A percentile compares a stretch with the other conserved stretches of the same genome.
Conservation (phyloP, 768 basidiomycete species). For the Rhizopogon roseolus region DNA sequence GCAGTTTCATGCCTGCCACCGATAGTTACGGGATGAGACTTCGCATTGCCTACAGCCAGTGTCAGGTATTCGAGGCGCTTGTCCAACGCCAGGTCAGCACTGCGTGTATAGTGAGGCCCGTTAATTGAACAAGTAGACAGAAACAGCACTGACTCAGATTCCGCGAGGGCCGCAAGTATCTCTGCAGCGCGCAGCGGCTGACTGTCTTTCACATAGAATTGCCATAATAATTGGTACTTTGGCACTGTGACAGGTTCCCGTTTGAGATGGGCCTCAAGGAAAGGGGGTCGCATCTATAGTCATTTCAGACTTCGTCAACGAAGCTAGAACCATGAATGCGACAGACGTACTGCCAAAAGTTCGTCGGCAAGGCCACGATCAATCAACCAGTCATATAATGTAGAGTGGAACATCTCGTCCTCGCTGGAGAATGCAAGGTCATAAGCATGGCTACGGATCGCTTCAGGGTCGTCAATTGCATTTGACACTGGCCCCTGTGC, state of each 20-base stretch:
- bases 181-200: conserved; percentile 86
- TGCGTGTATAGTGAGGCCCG: conserved; percentile 20
- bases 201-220: conserved; percentile 92
- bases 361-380: conserved; percentile 76
- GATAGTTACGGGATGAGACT: conserved; percentile 83
- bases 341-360: conserved; percentile 69
- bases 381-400: conserved; percentile 93
- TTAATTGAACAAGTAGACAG: not conserved
- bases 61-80: conserved; percentile 88
- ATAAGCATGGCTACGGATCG: conserved; percentile 80
- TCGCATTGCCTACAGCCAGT: conserved; percentile 92
- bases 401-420: conserved; percentile 93
- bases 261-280: conserved; percentile 83
- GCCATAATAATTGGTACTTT: conserved; percentile 91
- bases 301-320: conserved; percentile 7
- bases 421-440: conserved; percentile 78
- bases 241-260: conserved; percentile 76
- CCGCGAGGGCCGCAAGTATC: conserved; percentile 77
- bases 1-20: conserved; percentile 80
- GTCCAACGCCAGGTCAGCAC: conserved; percentile 65
- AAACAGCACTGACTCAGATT: conserved; percentile 62
- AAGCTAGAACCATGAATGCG: not conserved
- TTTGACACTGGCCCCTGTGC: conserved; percentile 18
- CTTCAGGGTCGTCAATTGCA: conserved; percentile 51
- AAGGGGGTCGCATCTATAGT: conserved; percentile 74